Evolutionary conservation across 208 protist genomes (phyloP), one percentile per base, ranked within the genome.

Genomic region (Trichomonas tenax): DNA sequence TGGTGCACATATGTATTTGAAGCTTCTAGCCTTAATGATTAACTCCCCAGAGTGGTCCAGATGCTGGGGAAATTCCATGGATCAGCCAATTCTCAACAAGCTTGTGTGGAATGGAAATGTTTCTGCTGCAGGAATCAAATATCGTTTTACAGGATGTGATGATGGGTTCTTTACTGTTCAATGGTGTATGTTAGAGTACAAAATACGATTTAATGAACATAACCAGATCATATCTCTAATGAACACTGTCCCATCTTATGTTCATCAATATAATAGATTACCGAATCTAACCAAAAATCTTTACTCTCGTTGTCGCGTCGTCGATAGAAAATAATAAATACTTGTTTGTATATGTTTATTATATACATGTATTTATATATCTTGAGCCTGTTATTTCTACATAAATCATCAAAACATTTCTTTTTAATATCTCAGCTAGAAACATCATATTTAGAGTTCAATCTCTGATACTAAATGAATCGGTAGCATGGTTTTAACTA

Each of bases 231-330:
- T 48, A 48, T 34, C 82, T 17, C 14, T 26, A 38, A 38, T 38
- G 40, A 38, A 38, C 17, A 44, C 86, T 0, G 44, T 93, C 9
- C 44, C 44, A 10, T 40, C 26, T 9, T 93, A 51, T 93, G 6
- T 51, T 38, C 86, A 93, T 93, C 86, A 93, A 51, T 93, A 93
- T 51, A 93, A 93, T 51, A 93, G 40, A 21, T 17, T 93, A 34
- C 0, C 40, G 31, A 11, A 41, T 23, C 23, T 89, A 41, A 84
- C 36, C 6, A 84, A 84, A 41, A 8, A 3, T 41, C 41, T 84
- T 11, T 84, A 84, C 34, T 41, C 11, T 8, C 21, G 15, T 36
- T 84, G 81, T 41, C 81, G 36, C n/a, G 36, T 84, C 11, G 10
- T 15, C 10, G 36, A 41, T 6, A 41, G 15, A 84, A 23, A 41